These are phyloP conservation scores for Lyophyllum decastes DNA, from an alignment of 768 basidiomycete species.

Conservation along the genomic window DNA sequence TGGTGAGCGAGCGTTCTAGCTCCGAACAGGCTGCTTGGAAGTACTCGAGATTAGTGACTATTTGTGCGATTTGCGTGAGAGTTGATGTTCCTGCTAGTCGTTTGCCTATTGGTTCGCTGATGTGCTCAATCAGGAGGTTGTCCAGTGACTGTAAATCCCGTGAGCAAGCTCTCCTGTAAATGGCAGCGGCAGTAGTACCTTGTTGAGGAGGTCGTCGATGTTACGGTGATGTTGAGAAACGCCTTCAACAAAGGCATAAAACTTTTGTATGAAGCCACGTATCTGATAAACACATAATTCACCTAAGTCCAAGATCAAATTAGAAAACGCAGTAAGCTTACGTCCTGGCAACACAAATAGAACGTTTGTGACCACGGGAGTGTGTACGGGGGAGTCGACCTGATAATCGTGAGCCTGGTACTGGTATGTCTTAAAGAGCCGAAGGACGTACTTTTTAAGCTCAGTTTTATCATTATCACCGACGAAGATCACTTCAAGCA, in stretches of 20 bases:
- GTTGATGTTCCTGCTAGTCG: constrained; percentile 76
- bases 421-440: background rate
- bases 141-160: constrained; percentile 71
- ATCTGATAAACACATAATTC: constrained; percentile 12
- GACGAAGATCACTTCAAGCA: constrained; percentile 86
- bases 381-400: constrained; percentile 63
- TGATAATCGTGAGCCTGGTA: constrained; percentile 28
- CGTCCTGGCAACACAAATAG: constrained; percentile 91
- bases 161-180: background rate
- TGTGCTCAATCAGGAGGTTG: constrained; percentile 71
- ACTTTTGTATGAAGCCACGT: constrained; percentile 79
- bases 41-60: constrained; percentile 90
- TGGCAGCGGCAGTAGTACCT: constrained; percentile 46
- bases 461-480: constrained; percentile 62
- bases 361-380: constrained; percentile 97
- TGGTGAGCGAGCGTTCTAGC: constrained; percentile 81
- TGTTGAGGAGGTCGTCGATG: constrained; percentile 88
- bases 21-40: constrained; percentile 85
- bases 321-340: constrained; percentile 30
- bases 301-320: background rate
- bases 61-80: constrained; percentile 89
- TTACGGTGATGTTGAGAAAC: constrained; percentile 89
- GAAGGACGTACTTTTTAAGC: constrained; percentile 50
- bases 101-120: constrained; percentile 74
- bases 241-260: constrained; percentile 96